Percentiles rank a stretch among this genome's conserved stretches.
Conservation (phyloP, 2,329 filamentous ascomycete genomes). For the Hypoxylon sp. region DNA sequence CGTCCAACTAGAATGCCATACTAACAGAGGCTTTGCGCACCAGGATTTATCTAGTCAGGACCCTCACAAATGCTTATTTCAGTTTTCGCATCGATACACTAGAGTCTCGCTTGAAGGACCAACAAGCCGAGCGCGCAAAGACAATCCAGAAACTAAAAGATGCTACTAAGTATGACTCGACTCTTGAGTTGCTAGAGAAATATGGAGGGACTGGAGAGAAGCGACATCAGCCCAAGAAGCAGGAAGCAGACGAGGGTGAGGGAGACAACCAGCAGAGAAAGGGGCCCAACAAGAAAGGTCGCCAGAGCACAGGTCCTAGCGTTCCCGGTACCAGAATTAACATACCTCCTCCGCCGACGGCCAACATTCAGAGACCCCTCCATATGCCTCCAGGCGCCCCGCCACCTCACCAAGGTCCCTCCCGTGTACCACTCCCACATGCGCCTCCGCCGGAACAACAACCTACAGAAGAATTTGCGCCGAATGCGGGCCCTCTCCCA, state of each 20-base stretch:
- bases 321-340: conserved; percentile 59
- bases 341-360: conserved; percentile 72
- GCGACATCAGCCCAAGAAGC: conserved; percentile 55
- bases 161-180: conserved; percentile 96
- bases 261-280: conserved; percentile 45
- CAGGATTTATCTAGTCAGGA: conserved; percentile 85
- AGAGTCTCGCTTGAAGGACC: conserved; percentile 77
- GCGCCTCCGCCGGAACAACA: conserved; percentile 53
- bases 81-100: conserved; percentile 83
- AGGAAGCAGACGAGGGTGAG: conserved; percentile 44
- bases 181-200: conserved; percentile 91
- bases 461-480: conserved; percentile 77
- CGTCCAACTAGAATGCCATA: background rate
- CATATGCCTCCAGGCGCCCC: conserved; percentile 51
- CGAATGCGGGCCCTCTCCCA: conserved; percentile 72
- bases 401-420: conserved; percentile 45
- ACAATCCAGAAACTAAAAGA: conserved; percentile 96
- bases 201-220: conserved; percentile 80
- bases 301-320: conserved; percentile 45
- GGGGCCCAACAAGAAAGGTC: conserved; percentile 51
- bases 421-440: conserved; percentile 40
- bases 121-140: conserved; percentile 83
- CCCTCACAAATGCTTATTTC: conserved; percentile 77
- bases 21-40: conserved; percentile 23
- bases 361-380: conserved; percentile 69